phyloP scores from a whole-genome alignment of 768 basidiomycete genomes.

The Psilocybe cubensis region DNA sequence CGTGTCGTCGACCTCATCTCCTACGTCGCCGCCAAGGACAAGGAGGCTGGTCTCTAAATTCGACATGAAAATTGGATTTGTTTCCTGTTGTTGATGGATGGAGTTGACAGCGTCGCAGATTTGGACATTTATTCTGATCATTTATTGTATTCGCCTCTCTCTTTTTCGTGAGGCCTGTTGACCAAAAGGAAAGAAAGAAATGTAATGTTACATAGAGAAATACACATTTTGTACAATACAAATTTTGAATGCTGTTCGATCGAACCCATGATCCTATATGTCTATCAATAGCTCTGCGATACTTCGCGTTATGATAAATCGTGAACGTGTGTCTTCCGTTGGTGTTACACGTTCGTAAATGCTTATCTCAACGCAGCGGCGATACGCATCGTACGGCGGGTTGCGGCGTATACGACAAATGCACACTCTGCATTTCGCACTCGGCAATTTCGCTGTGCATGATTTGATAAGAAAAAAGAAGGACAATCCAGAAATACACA shows the following conservation, averaged over 20 bases:
- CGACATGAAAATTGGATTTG: neutral
- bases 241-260: neutral
- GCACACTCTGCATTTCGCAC: neutral
- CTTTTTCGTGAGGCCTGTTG: neutral
- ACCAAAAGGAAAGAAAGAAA: constrained; percentile 3
- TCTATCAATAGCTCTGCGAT: neutral
- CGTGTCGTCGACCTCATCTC: constrained; percentile 90
- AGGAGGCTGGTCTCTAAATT: constrained; percentile 31
- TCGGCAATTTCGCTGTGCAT: too few species aligned
- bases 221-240: constrained; percentile 2
- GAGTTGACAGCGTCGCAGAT: too few species aligned
- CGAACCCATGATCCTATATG: neutral
- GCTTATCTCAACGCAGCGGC: neutral
- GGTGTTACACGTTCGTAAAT: neutral
- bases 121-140: neutral
- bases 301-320: neutral
- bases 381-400: neutral
- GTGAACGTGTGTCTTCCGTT: neutral
- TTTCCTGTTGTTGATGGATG: neutral
- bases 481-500: neutral
- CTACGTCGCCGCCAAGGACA: constrained; percentile 79
- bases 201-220: constrained; percentile 17
- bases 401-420: neutral
- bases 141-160: neutral
- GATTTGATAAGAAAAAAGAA: too few species aligned